These are phyloP conservation scores for Hippophae gyantsensis DNA, from an alignment of 306 rosid species.

Conservation along the genomic window DNA sequence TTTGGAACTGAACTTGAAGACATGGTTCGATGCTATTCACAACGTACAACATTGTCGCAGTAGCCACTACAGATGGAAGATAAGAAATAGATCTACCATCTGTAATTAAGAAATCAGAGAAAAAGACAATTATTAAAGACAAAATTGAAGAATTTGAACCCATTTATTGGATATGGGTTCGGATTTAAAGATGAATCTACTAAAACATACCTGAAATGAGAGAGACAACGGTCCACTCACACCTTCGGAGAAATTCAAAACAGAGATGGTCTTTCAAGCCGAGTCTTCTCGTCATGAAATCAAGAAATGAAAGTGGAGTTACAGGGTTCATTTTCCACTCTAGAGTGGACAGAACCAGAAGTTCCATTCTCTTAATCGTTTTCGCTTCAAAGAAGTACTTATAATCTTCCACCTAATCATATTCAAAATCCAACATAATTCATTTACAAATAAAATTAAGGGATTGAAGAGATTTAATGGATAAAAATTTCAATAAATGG, in stretches of 20 bases:
- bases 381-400: slow-evolving; percentile 68
- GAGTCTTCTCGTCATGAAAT: slow-evolving; percentile 61
- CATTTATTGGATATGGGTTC: not conserved
- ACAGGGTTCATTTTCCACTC: slow-evolving; percentile 96
- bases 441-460: not conserved
- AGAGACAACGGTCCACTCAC: slow-evolving; percentile 64
- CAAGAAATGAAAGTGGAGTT: slow-evolving; percentile 77
- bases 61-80: slow-evolving; percentile 87
- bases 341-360: slow-evolving; percentile 61
- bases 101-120: slow-evolving; percentile 7
- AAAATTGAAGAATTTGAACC: not conserved
- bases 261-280: slow-evolving; percentile 62
- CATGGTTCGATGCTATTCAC: slow-evolving; percentile 59
- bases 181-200: not conserved
- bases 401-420: slow-evolving; percentile 53
- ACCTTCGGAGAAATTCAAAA: slow-evolving; percentile 63
- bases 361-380: slow-evolving; percentile 88
- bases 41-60: slow-evolving; percentile 74
- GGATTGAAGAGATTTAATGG: not conserved
- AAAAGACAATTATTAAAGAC: not conserved
- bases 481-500: not conserved
- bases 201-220: slow-evolving; percentile 50
- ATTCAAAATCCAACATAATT: slow-evolving; percentile 10
- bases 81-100: slow-evolving; percentile 72
- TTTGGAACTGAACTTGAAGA: slow-evolving; percentile 45